phyloP scores from a whole-genome alignment of 441 rosid species.

The Populus hybrid region DNA sequence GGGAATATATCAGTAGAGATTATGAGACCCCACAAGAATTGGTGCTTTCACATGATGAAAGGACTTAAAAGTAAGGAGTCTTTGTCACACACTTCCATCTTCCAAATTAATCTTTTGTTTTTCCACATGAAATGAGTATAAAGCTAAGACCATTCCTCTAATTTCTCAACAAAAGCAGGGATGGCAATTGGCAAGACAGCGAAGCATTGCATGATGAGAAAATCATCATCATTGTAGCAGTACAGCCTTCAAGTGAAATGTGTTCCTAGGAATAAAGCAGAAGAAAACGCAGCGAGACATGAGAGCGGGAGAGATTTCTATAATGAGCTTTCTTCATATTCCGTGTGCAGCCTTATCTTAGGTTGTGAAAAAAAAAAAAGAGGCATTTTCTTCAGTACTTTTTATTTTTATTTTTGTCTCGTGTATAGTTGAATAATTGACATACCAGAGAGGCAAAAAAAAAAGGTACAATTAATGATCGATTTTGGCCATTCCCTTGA shows the following conservation, averaged over 20 bases:
- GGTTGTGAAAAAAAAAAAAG: too few relatives aligned
- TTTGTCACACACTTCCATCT: background rate
- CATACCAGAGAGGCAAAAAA: background rate
- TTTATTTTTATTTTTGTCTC: background rate
- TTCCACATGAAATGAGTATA: background rate
- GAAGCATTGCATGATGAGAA: background rate
- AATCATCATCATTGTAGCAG: background rate
- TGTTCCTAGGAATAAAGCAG: too few relatives aligned
- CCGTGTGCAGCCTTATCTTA: too few relatives aligned
- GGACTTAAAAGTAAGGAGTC: slow-evolving; percentile 3
- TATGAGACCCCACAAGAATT: slow-evolving; percentile 28
- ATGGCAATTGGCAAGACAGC: background rate
- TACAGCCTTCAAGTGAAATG: too few relatives aligned
- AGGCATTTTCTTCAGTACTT: too few relatives aligned
- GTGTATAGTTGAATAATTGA: background rate
- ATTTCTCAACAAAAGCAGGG: background rate
- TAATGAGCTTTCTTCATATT: too few relatives aligned
- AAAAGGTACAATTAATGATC: too few relatives aligned
- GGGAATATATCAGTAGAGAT: slow-evolving; percentile 20
- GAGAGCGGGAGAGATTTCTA: too few relatives aligned
- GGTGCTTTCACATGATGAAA: slow-evolving; percentile 10
- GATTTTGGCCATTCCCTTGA: too few relatives aligned
- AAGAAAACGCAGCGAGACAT: background rate
- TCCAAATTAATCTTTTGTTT: background rate
- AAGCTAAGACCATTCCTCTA: background rate